Evolutionary conservation across 2,329 filamentous ascomycete genomes (phyloP).

Genomic region (Nectriaceae sp.): DNA sequence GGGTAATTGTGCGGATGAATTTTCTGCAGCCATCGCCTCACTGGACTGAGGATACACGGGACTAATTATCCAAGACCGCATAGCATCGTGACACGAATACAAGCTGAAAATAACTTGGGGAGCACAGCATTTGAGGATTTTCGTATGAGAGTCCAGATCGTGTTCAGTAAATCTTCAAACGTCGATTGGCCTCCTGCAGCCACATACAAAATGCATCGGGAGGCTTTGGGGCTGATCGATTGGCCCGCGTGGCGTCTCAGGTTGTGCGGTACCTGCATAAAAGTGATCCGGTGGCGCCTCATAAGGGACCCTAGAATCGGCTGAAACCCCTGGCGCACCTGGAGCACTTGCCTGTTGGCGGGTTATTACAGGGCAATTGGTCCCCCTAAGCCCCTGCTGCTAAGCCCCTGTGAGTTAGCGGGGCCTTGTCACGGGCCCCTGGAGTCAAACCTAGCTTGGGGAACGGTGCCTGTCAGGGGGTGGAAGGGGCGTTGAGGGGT

Average conservation of each 20-base stretch:
- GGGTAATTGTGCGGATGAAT: too few species aligned
- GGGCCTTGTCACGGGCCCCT: slow-evolving; percentile 11
- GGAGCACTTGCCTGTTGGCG: background rate
- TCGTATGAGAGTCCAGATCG: too few species aligned
- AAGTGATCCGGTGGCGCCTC: slow-evolving; percentile 22
- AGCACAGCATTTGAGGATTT: too few species aligned
- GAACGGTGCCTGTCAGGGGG: background rate
- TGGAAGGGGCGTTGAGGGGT: background rate
- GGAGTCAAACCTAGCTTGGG: slow-evolving; percentile 9
- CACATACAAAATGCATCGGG: slow-evolving; percentile 18
- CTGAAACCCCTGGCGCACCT: background rate
- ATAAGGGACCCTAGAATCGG: slow-evolving; percentile 1
- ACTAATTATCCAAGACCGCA: too few species aligned
- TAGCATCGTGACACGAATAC: too few species aligned
- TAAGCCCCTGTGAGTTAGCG: slow-evolving; percentile 1
- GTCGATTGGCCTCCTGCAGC: slow-evolving; percentile 3
- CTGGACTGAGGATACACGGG: too few species aligned
- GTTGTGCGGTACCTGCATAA: slow-evolving; percentile 30
- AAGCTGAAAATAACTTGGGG: too few species aligned
- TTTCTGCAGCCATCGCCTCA: too few species aligned
- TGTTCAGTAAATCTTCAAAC: too few species aligned
- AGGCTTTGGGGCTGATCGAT: slow-evolving; percentile 23
- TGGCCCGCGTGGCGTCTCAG: slow-evolving; percentile 37
- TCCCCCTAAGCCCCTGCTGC: slow-evolving; percentile 9
- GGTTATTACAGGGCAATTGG: slow-evolving; percentile 20